These are phyloP conservation scores for Citrus inodora DNA, from an alignment of 345 rosid species.

Conservation along the genomic window DNA sequence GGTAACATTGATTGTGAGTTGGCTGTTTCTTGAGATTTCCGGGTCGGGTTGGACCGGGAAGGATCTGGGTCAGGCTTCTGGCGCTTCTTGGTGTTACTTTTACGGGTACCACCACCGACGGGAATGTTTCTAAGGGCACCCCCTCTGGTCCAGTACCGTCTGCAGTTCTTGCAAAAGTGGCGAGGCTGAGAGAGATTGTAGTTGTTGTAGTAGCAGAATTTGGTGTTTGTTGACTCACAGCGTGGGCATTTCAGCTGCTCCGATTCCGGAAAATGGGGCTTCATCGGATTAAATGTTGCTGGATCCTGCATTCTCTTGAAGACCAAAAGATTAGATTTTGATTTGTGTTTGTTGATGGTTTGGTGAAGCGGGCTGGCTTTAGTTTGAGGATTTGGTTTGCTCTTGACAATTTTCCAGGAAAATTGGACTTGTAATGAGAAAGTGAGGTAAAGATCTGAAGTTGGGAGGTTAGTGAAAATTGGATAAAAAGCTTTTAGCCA, in stretches of 20 bases:
- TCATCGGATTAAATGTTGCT: slow-evolving; percentile 32
- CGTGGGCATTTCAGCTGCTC: slow-evolving; percentile 79
- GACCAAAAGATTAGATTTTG: not conserved
- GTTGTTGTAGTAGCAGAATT: slow-evolving; percentile 96
- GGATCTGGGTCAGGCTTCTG: slow-evolving; percentile 28
- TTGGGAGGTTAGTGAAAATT: not conserved
- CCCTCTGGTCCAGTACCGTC: slow-evolving; percentile 96
- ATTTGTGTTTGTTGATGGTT: not conserved
- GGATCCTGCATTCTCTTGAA: slow-evolving; percentile 50
- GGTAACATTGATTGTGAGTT: too few relatives aligned
- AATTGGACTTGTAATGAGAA: not conserved
- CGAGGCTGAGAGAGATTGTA: slow-evolving; percentile 40
- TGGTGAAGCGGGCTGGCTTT: not conserved
- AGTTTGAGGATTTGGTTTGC: not conserved
- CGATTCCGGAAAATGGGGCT: slow-evolving; percentile 69
- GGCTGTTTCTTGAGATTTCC: slow-evolving; percentile 1
- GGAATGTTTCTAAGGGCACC: slow-evolving; percentile 92
- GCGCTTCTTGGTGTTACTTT: slow-evolving; percentile 38
- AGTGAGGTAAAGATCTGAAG: slow-evolving; percentile 3
- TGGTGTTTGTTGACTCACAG: slow-evolving; percentile 74
- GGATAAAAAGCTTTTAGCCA: not conserved
- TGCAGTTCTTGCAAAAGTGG: slow-evolving; percentile 78
- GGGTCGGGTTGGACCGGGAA: slow-evolving; percentile 12
- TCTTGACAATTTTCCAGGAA: not conserved
- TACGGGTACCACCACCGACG: slow-evolving; percentile 83